Evolutionary conservation across 192 early-diverging fungal genomes (phyloP), one percentile per base, ranked within the genome.

Genomic region (Coemansia sp.): DNA sequence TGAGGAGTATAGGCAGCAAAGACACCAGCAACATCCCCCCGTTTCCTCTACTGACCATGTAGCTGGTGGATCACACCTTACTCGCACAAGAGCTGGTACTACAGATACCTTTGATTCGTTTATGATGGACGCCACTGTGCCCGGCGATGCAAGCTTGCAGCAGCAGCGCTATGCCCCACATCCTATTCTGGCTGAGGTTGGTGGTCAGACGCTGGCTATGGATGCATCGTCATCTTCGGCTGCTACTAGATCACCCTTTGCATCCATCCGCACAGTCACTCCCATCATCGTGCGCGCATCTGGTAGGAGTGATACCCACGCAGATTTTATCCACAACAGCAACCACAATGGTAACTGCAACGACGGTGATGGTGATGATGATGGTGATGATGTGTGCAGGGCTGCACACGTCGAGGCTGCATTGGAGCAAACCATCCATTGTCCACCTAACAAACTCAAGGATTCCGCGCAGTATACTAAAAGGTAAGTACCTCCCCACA

Each of bases 391-490:
- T n/a, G n/a, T n/a, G n/a, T n/a, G n/a, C n/a, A n/a, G n/a, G n/a
- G n/a, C n/a, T n/a, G n/a, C n/a, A n/a, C n/a, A n/a, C n/a, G n/a
- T n/a, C n/a, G n/a, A n/a, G n/a, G n/a, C n/a, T n/a, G n/a, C n/a
- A n/a, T n/a, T n/a, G n/a, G n/a, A 72, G 45, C 69, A 61, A 20
- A 53, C 69, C 3, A 72, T 72, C 8, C 30, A 53, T 42, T 72
- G 69, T 29, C 69, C 69, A 33, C 24, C 59, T 34, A 49, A 47
- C 41, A 25, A 28, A 15, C 29, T 55, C n/a, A 27, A 7, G 10
- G 22, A 32, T 14, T n/a, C 18, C 18, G n/a, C 37, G 2, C 25
- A 6, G 2, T 17, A 22, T 24, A 18, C 26, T 8, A 13, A 11
- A 35, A 49, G 34, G 47, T 37, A 37, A 49, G 32, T 44, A n/a